These are phyloP conservation scores for Fragilariopsis cylindrus DNA, from an alignment of 108 stramenopile genomes.

Conservation along the genomic window DNA sequence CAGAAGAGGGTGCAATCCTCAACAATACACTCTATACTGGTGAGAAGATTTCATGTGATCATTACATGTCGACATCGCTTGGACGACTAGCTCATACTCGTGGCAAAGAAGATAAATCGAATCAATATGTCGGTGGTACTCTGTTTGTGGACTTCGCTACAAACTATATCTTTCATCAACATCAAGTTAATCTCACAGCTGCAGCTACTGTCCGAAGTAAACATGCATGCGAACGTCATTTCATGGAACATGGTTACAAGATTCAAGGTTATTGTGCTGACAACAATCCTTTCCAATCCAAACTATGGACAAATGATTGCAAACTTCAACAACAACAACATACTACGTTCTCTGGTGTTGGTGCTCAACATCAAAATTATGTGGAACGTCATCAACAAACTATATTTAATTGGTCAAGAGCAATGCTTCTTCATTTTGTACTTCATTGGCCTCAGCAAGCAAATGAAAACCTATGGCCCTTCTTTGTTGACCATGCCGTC, in stretches of 20 bases:
- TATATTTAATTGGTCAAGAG: constrained; percentile 29
- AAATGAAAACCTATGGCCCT: constrained; percentile 35
- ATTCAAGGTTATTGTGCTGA: constrained; percentile 37
- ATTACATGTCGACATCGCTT: constrained; percentile 26
- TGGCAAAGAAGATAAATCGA: constrained; percentile 30
- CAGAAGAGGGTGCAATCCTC: constrained; percentile 8
- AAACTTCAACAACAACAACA: constrained; percentile 11
- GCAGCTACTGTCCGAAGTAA: constrained; percentile 47
- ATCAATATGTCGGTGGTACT: constrained; percentile 32
- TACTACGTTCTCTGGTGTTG: constrained; percentile 34
- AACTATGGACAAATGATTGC: constrained; percentile 8
- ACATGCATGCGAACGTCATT: constrained; percentile 26
- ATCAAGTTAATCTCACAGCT: constrained; percentile 38
- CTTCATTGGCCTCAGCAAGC: constrained; percentile 50
- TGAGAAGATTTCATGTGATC: constrained; percentile 45
- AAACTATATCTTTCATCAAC: constrained; percentile 18
- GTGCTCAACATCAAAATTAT: constrained; percentile 59
- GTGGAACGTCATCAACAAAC: constrained; percentile 43
- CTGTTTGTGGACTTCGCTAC: constrained; percentile 50
- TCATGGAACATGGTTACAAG: constrained; percentile 21
- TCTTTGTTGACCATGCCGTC: constrained; percentile 49
- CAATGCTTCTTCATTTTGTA: constrained; percentile 40
- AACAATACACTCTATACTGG: constrained; percentile 27
- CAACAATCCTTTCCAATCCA: constrained; percentile 40
- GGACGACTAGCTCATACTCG: constrained; percentile 39